Conservation (phyloP, 495 filamentous ascomycete species). For the Immersiella caudata region DNA sequence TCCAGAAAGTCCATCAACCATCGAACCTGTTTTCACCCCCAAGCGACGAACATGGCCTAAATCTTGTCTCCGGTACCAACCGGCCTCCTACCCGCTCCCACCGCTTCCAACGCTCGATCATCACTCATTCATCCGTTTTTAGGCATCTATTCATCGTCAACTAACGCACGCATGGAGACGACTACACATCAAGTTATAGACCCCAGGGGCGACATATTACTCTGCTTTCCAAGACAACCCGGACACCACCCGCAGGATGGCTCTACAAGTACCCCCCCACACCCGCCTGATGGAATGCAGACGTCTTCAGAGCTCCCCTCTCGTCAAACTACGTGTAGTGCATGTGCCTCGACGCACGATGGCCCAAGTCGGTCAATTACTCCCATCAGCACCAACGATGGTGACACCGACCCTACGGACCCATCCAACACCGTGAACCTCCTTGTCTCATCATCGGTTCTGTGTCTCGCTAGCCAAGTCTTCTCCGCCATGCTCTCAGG, state of each 20-base stretch:
- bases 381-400: background rate
- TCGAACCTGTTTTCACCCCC: background rate
- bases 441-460: constrained; percentile 24
- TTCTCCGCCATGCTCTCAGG: constrained; percentile 23
- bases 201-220: constrained; percentile 7
- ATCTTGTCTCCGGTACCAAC: background rate
- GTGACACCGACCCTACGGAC: background rate
- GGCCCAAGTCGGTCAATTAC: background rate
- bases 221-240: constrained; percentile 2
- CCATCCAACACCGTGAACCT: constrained; percentile 15
- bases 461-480: constrained; percentile 26
- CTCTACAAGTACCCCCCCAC: background rate
- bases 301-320: background rate
- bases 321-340: background rate
- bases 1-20: background rate
- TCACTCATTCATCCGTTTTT: background rate
- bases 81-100: background rate
- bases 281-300: background rate
- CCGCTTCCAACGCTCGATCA: no score
- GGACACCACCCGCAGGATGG: background rate
- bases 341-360: background rate
- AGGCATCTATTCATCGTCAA: background rate
- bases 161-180: background rate
- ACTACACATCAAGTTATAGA: background rate
- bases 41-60: background rate